Conservation (phyloP, 441 rosid genomes). For the Kokia cookei region DNA sequence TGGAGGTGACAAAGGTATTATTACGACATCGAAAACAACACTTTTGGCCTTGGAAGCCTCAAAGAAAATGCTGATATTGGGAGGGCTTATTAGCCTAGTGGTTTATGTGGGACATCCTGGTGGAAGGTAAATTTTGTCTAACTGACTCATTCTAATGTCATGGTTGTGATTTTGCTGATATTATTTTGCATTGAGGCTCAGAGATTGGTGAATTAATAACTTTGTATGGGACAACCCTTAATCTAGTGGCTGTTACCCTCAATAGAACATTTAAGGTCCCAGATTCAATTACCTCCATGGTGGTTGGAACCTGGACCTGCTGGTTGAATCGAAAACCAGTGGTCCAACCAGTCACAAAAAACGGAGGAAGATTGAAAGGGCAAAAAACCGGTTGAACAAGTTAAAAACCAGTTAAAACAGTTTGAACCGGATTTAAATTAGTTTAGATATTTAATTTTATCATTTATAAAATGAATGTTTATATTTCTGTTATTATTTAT, state of each 20-base stretch:
- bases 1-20: constrained; percentile 65
- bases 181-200: not conserved
- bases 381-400: too few species aligned
- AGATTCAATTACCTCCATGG: too few species aligned
- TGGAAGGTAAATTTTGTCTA: constrained; percentile 49
- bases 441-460: too few species aligned
- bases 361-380: too few species aligned
- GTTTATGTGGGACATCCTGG: constrained; percentile 83
- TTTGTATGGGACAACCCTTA: not conserved
- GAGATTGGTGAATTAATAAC: not conserved
- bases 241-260: not conserved
- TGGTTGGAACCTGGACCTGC: too few species aligned
- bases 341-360: too few species aligned
- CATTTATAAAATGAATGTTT: too few species aligned
- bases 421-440: too few species aligned
- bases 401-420: too few species aligned
- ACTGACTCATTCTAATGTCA: not conserved
- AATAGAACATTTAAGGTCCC: too few species aligned
- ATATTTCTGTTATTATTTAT: too few species aligned
- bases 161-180: not conserved
- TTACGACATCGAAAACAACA: constrained; percentile 59
- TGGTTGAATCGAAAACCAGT: too few species aligned
- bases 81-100: constrained; percentile 78
- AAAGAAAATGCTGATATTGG: constrained; percentile 42
- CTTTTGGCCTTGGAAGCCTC: constrained; percentile 57